phyloP scores from a whole-genome alignment of 352 stramenopile genomes.

The Salisapilia sapeloensis region DNA sequence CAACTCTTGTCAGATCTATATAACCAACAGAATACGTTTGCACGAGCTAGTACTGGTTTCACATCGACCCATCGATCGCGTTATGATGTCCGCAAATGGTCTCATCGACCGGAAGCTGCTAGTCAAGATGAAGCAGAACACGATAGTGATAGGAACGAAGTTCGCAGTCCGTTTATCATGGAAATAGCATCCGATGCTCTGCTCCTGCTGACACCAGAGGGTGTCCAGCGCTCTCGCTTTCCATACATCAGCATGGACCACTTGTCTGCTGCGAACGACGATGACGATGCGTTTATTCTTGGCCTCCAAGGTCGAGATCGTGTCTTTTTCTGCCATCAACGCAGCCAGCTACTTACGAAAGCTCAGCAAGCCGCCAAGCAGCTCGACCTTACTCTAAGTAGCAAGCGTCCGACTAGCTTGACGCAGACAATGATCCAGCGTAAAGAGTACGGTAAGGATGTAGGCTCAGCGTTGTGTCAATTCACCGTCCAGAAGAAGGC shows the following conservation, averaged over 20 bases:
- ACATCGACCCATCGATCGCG: no score
- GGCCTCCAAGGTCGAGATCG: slow-evolving; percentile 46
- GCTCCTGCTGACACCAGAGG: slow-evolving; percentile 15
- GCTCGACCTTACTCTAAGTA: no score
- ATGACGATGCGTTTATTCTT: slow-evolving; percentile 39
- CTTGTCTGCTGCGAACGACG: slow-evolving; percentile 29
- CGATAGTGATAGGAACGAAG: no score
- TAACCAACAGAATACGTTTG: slow-evolving; percentile 35
- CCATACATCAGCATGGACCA: slow-evolving; percentile 72
- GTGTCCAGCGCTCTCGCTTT: slow-evolving; percentile 48
- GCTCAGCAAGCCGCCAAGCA: slow-evolving; percentile 37
- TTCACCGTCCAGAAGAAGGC: slow-evolving; percentile 53
- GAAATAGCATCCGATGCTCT: slow-evolving; percentile 45
- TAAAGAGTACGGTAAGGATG: slow-evolving; percentile 17
- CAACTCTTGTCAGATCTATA: slow-evolving; percentile 67
- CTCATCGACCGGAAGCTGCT: slow-evolving; percentile 18
- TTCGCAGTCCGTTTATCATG: slow-evolving; percentile 15
- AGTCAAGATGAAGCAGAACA: no score
- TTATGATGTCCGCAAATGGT: no score
- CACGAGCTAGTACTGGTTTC: slow-evolving; percentile 15
- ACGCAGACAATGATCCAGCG: slow-evolving; percentile 21
- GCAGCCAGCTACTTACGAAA: slow-evolving; percentile 22
- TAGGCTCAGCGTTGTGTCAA: slow-evolving; percentile 43
- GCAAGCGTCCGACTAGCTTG: no score
- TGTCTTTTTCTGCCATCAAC: slow-evolving; percentile 54